Percentiles rank a stretch among this genome's conserved stretches.
phyloP scores from a whole-genome alignment of 2,329 filamentous ascomycete genomes.

The Epichloe aotearoae region DNA sequence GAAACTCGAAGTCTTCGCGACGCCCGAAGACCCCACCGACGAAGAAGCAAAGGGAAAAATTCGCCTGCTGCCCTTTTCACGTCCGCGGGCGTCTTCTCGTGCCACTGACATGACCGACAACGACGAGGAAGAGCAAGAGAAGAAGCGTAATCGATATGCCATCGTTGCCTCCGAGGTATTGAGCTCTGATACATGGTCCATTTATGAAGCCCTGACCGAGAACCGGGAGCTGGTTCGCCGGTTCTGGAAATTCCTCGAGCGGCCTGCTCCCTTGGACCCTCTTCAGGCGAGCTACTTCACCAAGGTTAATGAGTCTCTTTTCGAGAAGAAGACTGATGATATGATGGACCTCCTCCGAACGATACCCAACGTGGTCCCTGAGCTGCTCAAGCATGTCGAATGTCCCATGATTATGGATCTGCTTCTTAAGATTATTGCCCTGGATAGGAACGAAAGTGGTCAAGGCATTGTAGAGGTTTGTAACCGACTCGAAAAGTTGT shows the following conservation, averaged over 20 bases:
- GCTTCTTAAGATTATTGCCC: conserved; percentile 86
- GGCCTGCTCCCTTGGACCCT: conserved; percentile 75
- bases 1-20: conserved; percentile 44
- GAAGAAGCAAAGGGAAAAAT: conserved; percentile 34
- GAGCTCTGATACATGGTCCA: conserved; percentile 93
- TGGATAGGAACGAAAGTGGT: conserved; percentile 84
- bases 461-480: conserved; percentile 86
- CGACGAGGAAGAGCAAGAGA: conserved; percentile 67
- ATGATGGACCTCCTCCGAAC: conserved; percentile 87
- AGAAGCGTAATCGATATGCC: conserved; percentile 84
- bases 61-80: conserved; percentile 33
- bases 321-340: conserved; percentile 95
- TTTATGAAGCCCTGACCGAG: conserved; percentile 83
- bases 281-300: conserved; percentile 96
- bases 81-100: conserved; percentile 40
- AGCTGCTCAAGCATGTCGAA: conserved; percentile 87
- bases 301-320: conserved; percentile 94
- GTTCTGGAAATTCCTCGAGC: conserved; percentile 85
- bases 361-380: conserved; percentile 65
- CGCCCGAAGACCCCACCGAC: conserved; percentile 36
- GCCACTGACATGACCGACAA: conserved; percentile 32
- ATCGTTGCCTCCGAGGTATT: conserved; percentile 88
- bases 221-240: conserved; percentile 63
- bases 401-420: conserved; percentile 98
- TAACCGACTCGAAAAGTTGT: conserved; percentile 4